Evolutionary conservation across 345 rosid species (phyloP).

Genomic region (Boechera stricta): DNA sequence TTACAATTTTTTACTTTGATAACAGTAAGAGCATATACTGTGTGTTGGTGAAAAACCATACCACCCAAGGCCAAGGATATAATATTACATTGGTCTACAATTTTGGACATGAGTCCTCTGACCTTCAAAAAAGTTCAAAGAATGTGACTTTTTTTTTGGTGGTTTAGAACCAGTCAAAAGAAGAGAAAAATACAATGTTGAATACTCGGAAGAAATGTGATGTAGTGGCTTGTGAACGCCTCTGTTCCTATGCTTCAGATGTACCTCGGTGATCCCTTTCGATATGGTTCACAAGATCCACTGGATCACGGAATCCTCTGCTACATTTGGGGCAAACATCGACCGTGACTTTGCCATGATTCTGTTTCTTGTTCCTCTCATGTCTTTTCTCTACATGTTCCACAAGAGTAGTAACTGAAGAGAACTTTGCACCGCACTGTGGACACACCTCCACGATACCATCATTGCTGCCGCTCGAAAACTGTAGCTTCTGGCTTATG

Average conservation of each 20-base stretch:
- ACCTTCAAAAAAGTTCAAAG: neutral
- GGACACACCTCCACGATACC: constrained; percentile 66
- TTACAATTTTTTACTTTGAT: too few relatives aligned
- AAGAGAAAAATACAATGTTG: neutral
- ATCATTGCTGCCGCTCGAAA: constrained; percentile 51
- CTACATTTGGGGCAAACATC: constrained; percentile 95
- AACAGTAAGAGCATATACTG: too few relatives aligned
- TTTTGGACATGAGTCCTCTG: constrained; percentile 4
- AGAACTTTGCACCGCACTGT: constrained; percentile 74
- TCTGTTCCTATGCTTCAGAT: constrained; percentile 60
- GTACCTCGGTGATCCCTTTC: constrained; percentile 89
- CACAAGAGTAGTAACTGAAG: constrained; percentile 62
- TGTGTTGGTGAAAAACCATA: too few relatives aligned
- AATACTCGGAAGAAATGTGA: neutral
- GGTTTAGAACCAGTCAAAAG: neutral
- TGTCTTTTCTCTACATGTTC: constrained; percentile 74
- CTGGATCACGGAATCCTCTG: constrained; percentile 84
- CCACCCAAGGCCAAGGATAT: neutral
- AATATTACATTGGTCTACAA: neutral
- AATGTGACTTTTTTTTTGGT: neutral
- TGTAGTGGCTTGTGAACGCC: neutral
- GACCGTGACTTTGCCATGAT: constrained; percentile 59
- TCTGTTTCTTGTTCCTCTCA: constrained; percentile 57
- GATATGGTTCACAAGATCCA: constrained; percentile 85
- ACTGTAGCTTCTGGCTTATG: constrained; percentile 67